Conservation (phyloP, 768 basidiomycete species). For the Suillus hirtellus region DNA sequence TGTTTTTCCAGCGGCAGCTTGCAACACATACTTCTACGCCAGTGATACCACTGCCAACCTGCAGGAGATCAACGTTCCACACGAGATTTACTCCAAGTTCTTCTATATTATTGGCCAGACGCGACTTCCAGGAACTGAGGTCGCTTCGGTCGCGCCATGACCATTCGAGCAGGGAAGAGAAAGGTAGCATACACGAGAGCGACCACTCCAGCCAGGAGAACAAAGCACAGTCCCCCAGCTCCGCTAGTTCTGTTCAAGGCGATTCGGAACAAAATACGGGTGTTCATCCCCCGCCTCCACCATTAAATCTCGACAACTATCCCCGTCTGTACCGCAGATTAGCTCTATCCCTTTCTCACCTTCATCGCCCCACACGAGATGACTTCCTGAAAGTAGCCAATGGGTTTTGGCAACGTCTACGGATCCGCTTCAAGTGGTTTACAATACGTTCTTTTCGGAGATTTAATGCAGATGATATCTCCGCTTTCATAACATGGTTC, state of each 20-base stretch:
- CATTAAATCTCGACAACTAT: slow-evolving; percentile 63
- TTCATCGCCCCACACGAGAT: slow-evolving; percentile 80
- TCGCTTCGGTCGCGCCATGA: slow-evolving; percentile 14
- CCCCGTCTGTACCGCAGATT: slow-evolving; percentile 80
- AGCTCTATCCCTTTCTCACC: slow-evolving; percentile 73
- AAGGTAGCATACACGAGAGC: slow-evolving; percentile 6
- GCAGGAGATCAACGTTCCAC: not conserved
- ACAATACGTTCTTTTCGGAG: slow-evolving; percentile 92
- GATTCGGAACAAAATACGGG: not conserved
- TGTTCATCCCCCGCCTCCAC: slow-evolving; percentile 21
- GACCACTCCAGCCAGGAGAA: not conserved
- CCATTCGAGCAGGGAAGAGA: slow-evolving; percentile 14
- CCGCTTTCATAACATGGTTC: slow-evolving; percentile 95
- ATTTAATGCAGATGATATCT: slow-evolving; percentile 96
- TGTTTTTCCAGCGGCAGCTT: slow-evolving; percentile 50
- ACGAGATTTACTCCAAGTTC: not conserved
- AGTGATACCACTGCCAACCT: not conserved
- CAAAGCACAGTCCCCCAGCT: slow-evolving; percentile 11
- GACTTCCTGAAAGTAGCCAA: slow-evolving; percentile 85
- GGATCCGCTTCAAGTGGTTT: slow-evolving; percentile 97
- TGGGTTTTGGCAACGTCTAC: slow-evolving; percentile 86
- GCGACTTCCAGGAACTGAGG: not conserved
- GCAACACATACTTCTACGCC: slow-evolving; percentile 15
- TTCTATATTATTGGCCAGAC: not conserved
- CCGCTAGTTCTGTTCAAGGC: slow-evolving; percentile 8